Evolutionary conservation across 495 filamentous ascomycete genomes (phyloP), one percentile per base, ranked within the genome.

Genomic region (Penicillium atrosanguineum): DNA sequence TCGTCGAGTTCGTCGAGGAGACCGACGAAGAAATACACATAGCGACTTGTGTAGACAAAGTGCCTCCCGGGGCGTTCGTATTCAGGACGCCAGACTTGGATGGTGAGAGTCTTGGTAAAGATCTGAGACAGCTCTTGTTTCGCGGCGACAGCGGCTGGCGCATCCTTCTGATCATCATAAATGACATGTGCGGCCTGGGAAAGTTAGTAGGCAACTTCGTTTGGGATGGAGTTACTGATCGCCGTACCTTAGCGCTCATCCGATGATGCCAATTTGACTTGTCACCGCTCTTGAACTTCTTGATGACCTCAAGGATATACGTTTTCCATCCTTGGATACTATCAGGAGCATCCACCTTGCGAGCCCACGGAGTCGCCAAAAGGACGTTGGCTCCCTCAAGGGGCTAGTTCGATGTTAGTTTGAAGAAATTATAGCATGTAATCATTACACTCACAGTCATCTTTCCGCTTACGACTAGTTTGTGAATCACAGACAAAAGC

Each of bases 191-290:
- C 91, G 57, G 83, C 75, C 72, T 80, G 46, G 3, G 5, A 36
- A 25, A 39, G 28, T 59, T 69, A 47, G 72, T 54, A 44, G 18
- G 7, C 15, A 25, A 16, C 0, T 0, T n/a, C n/a, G 15, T 2
- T 14, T 8, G 12, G 1, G 31, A 8, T 12, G n/a, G 31, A 12
- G 8, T 11, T 28, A 47, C 18, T 11, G 31, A 4, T 4, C 6
- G 31, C 14, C 47, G 16, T 69, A 80, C 84, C 31, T 91, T 85
- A 44, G 83, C 81, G 56, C 88, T 87, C 75, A 99, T 90, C 2
- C 94, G 87, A 61, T 99, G 94, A 65, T 99, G 94, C 94, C 94
- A 99, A 61, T 95, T 91, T 4, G 88, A 85, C 71, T 96, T 96
- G 63, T 99, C 94, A 20, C 89, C 90, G 44, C 82, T 83, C 53